Evolutionary conservation across 2,329 filamentous ascomycete genomes (phyloP).

Genomic region (Epichloe sibirici): DNA sequence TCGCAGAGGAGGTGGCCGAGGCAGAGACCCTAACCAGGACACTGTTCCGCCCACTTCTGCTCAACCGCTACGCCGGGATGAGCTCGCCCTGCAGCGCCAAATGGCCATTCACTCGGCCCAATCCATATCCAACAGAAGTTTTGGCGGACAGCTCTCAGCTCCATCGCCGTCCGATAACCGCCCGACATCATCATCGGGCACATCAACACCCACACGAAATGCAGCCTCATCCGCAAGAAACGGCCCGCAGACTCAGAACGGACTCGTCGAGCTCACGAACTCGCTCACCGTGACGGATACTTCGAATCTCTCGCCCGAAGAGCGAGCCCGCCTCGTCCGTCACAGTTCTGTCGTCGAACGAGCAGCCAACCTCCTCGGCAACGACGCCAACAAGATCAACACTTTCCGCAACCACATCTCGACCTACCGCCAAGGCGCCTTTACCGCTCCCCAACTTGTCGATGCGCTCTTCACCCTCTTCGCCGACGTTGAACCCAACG

Average conservation of each 20-base stretch:
- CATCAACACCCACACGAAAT: slow-evolving; percentile 10
- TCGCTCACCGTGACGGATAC: slow-evolving; percentile 39
- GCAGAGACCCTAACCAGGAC: slow-evolving; percentile 79
- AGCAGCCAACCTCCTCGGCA: slow-evolving; percentile 66
- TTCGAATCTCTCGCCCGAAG: slow-evolving; percentile 53
- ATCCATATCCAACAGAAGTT: slow-evolving; percentile 65
- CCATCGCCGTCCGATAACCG: slow-evolving; percentile 11
- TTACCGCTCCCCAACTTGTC: slow-evolving; percentile 65
- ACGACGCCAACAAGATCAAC: slow-evolving; percentile 60
- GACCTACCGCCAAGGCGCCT: slow-evolving; percentile 56
- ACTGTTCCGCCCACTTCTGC: slow-evolving; percentile 63
- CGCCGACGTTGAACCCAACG: slow-evolving; percentile 59
- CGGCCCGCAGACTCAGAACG: slow-evolving; percentile 5
- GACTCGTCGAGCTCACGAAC: slow-evolving; percentile 28
- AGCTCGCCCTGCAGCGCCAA: slow-evolving; percentile 83
- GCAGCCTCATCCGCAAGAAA: slow-evolving; percentile 4
- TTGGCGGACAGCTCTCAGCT: slow-evolving; percentile 67
- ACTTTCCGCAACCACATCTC: slow-evolving; percentile 74
- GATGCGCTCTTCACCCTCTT: slow-evolving; percentile 83
- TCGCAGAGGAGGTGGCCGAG: slow-evolving; percentile 38
- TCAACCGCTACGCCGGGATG: slow-evolving; percentile 71
- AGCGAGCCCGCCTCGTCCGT: slow-evolving; percentile 67
- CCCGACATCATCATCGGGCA: slow-evolving; percentile 6
- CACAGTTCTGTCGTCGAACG: slow-evolving; percentile 80
- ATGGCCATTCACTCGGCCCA: slow-evolving; percentile 85